These are phyloP conservation scores for Diplocarpon mali DNA, from an alignment of 2,329 filamentous ascomycete species.

Conservation along the genomic window DNA sequence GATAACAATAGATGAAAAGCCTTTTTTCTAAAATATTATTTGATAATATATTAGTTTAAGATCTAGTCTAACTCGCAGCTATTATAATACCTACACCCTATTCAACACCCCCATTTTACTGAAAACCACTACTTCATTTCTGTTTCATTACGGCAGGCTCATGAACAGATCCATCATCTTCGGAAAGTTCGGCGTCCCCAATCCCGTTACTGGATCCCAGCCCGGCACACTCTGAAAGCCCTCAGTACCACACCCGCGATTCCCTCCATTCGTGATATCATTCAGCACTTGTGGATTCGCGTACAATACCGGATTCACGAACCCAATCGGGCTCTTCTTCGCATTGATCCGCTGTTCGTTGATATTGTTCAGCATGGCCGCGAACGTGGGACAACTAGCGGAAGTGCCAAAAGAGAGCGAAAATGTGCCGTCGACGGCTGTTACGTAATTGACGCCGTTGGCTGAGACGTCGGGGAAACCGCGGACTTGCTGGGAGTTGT, in stretches of 20 bases:
- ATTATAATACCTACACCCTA: too few relatives aligned
- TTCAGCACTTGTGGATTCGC: constrained; percentile 23
- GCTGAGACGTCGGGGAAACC: constrained; percentile 24
- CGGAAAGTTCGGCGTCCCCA: constrained; percentile 25
- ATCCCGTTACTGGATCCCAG: constrained; percentile 29
- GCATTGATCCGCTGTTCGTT: constrained; percentile 30
- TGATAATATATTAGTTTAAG: too few relatives aligned
- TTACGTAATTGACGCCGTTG: constrained; percentile 34
- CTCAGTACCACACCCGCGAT: constrained; percentile 25
- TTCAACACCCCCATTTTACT: too few relatives aligned
- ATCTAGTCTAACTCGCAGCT: too few relatives aligned
- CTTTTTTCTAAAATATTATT: too few relatives aligned
- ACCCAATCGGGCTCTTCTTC: constrained; percentile 29
- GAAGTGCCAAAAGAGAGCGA: constrained; percentile 39
- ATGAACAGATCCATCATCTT: constrained; percentile 21
- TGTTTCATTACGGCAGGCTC: constrained; percentile 15
- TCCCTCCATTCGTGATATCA: constrained; percentile 26
- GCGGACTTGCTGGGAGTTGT: constrained; percentile 34
- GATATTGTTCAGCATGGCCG: constrained; percentile 32
- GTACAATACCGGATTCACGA: constrained; percentile 29
- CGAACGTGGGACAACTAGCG: constrained; percentile 32
- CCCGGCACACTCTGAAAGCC: constrained; percentile 25
- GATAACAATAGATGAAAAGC: too few relatives aligned
- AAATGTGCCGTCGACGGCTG: constrained; percentile 33
- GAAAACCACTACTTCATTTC: too few relatives aligned